These are phyloP conservation scores for Thelonectria rubi DNA, from an alignment of 2,329 filamentous ascomycete genomes.

Conservation along the genomic window DNA sequence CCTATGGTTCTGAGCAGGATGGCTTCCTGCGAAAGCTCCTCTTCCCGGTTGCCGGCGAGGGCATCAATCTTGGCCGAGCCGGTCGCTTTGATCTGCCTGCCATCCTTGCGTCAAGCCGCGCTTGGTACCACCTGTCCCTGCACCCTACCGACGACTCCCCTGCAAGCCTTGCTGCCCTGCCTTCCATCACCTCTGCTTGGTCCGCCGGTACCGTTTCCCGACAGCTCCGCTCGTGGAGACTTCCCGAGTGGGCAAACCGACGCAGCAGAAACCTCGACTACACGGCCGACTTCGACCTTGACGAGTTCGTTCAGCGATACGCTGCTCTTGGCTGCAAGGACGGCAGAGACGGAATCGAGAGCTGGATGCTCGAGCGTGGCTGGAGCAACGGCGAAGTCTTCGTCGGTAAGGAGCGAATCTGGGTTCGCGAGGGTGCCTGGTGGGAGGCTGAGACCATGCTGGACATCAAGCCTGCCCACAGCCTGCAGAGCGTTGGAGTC, in stretches of 20 bases:
- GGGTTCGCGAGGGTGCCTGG: conserved; percentile 95
- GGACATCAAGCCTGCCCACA: conserved; percentile 78
- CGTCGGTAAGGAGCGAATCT: conserved; percentile 88
- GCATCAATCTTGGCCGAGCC: conserved; percentile 80
- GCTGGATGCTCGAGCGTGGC: conserved; percentile 90
- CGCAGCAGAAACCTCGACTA: conserved; percentile 92
- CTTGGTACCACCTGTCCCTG: conserved; percentile 93
- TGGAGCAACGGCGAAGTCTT: conserved; percentile 99
- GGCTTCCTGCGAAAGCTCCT: conserved; percentile 84
- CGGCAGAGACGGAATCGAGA: conserved; percentile 91
- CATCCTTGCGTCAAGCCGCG: conserved; percentile 82
- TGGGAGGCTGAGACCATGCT: conserved; percentile 98
- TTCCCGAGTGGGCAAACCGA: conserved; percentile 96
- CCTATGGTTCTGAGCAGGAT: conserved; percentile 80
- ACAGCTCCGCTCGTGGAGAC: conserved; percentile 90
- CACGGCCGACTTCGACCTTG: conserved; percentile 93
- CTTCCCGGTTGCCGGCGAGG: conserved; percentile 79
- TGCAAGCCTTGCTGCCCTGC: conserved; percentile 74
- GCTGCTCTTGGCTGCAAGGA: conserved; percentile 84
- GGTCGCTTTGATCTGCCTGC: conserved; percentile 82
- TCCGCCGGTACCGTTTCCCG: conserved; percentile 92
- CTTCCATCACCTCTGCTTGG: conserved; percentile 83
- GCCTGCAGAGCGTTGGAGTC: conserved; percentile 52
- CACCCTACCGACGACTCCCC: conserved; percentile 92
- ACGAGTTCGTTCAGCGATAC: conserved; percentile 90